phyloP scores from a whole-genome alignment of 2,329 filamentous ascomycete species.

The Paecilomyces sp. region DNA sequence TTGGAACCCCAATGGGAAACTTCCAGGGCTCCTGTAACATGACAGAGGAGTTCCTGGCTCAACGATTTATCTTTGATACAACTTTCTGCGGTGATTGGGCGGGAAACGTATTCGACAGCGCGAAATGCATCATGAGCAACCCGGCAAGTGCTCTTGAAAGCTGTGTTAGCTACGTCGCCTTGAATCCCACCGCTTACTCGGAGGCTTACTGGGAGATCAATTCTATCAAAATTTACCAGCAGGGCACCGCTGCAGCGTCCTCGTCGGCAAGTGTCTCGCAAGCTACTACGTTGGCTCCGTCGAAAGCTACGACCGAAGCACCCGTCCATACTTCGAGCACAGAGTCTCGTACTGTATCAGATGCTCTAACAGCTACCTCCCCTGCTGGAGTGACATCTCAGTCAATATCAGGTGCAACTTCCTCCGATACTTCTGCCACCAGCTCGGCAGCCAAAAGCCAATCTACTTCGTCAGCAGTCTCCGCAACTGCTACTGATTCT shows the following conservation, averaged over 20 bases:
- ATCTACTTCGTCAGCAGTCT: neutral
- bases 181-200: conserved; percentile 61
- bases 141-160: conserved; percentile 53
- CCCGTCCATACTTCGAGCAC: neutral
- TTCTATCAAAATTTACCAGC: conserved; percentile 56
- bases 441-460: neutral
- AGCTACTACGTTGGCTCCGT: neutral
- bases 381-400: neutral
- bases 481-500: neutral
- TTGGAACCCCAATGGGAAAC: conserved; percentile 39
- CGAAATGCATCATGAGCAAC: conserved; percentile 50
- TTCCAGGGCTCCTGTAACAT: conserved; percentile 35
- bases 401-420: neutral
- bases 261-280: neutral
- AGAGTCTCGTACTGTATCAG: neutral
- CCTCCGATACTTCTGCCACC: neutral
- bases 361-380: neutral
- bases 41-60: conserved; percentile 29
- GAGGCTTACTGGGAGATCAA: conserved; percentile 75
- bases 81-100: conserved; percentile 53
- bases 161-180: conserved; percentile 65
- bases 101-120: conserved; percentile 42
- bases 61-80: conserved; percentile 42
- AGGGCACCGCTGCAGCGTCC: neutral
- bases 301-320: neutral